phyloP scores from a whole-genome alignment of 164 flowering plant species.

The Sedum album region DNA sequence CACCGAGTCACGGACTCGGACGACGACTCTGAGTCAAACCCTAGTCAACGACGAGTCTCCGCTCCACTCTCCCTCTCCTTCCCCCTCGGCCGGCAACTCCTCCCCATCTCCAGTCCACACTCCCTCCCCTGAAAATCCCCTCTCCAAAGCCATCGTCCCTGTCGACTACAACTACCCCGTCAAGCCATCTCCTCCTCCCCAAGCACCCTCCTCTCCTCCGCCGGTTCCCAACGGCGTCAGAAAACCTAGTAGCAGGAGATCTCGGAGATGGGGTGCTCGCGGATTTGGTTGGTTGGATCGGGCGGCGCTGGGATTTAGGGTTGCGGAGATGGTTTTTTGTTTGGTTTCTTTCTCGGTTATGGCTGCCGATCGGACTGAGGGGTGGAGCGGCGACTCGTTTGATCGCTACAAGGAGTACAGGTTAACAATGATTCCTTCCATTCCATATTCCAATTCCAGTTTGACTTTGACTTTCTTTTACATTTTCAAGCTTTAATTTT shows the following conservation, averaged over 20 bases:
- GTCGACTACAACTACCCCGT: constrained; percentile 16
- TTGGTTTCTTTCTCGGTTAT: constrained; percentile 84
- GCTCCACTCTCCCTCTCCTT: neutral
- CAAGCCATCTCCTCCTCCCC: constrained; percentile 10
- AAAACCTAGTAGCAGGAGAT: constrained; percentile 24
- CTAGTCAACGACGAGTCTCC: too few species aligned
- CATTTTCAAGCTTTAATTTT: too few species aligned
- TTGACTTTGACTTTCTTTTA: too few species aligned
- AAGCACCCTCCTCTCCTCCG: neutral
- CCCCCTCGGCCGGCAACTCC: constrained; percentile 19
- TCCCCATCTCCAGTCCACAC: constrained; percentile 39
- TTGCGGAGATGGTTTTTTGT: constrained; percentile 50
- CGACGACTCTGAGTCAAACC: neutral
- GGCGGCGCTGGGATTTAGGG: constrained; percentile 59
- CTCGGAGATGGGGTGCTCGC: constrained; percentile 18
- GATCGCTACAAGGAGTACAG: constrained; percentile 90
- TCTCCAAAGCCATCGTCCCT: constrained; percentile 30
- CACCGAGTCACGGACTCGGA: neutral
- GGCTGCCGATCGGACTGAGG: constrained; percentile 86
- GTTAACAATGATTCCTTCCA: neutral
- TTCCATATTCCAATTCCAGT: neutral
- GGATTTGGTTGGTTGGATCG: constrained; percentile 24
- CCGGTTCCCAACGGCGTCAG: constrained; percentile 11
- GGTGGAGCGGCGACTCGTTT: constrained; percentile 96
- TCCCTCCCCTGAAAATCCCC: constrained; percentile 12